Percentiles rank a stretch among this genome's conserved stretches.
phyloP scores from a whole-genome alignment of 495 filamentous ascomycete species.

The Podospora comata region DNA sequence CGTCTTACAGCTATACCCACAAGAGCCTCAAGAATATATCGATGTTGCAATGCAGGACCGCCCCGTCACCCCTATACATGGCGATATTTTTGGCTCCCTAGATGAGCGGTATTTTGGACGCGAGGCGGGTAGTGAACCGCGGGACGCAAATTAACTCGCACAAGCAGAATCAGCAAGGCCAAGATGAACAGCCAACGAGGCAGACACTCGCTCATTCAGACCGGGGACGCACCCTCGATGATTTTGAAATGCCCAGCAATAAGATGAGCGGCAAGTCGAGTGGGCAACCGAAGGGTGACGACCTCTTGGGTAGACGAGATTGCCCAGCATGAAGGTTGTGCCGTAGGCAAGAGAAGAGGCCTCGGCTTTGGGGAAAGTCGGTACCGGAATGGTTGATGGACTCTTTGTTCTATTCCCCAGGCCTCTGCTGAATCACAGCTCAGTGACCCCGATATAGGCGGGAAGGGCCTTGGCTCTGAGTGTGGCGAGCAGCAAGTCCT shows the following conservation, averaged over 20 bases:
- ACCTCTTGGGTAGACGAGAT: conserved; percentile 1
- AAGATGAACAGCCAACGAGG: background rate
- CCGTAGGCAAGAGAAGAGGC: background rate
- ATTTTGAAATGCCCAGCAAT: background rate
- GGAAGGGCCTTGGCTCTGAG: background rate
- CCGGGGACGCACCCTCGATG: background rate
- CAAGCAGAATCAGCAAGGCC: background rate
- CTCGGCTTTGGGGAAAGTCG: background rate
- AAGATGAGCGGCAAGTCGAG: conserved; percentile 5
- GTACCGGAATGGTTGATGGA: background rate
- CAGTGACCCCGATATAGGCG: background rate
- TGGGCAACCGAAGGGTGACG: background rate
- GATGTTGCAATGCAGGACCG: conserved; percentile 7
- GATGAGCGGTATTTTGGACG: conserved; percentile 1
- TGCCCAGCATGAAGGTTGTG: background rate
- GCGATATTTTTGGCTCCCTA: conserved; percentile 9
- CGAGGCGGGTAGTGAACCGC: background rate
- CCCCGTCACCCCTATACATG: conserved; percentile 3
- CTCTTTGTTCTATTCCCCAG: background rate
- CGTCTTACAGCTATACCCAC: background rate
- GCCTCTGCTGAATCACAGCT: background rate
- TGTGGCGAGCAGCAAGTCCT: background rate
- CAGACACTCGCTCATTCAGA: background rate
- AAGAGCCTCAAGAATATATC: conserved; percentile 4
- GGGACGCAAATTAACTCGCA: conserved; percentile 12